Base-by-base conservation (phyloP, 495 filamentous ascomycete genomes). In the Schizothecium vesticola region DNA sequence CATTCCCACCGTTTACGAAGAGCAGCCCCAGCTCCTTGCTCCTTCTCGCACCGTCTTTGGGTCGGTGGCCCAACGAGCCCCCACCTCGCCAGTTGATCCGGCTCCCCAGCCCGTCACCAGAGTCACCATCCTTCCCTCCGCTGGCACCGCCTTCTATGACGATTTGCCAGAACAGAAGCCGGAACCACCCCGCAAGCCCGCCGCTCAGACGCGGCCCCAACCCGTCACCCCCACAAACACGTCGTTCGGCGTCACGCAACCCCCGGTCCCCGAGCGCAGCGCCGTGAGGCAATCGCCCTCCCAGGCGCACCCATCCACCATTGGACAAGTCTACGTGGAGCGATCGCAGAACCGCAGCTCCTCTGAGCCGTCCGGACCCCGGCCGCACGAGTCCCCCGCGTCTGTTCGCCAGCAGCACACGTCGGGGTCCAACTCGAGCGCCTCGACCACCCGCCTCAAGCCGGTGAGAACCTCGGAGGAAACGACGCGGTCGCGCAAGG, bases 401-500 rank as follows among this genome's bases (percentile, higher is more conserved):
- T 65, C 66, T 11, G 67, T 61, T 22, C 68, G 74, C 10, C 72
- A 70, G 56, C 76, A 73, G 23, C 77, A 78, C 36, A 72, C 76
- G 1, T 79, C 79, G 28, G 78, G 72, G 4, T 82, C 81, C 3
- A 77, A 79, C 9, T 77, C 82, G 21, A 79, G 80, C 24, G 73
- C 76, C 0, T 79, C 77, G 7, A 79, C 78, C 24, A 77, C 78
- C 21, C 81, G 83, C 62, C 73, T 83, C 51, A 85, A 82, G 71
- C 70, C 79, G 0, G 74, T 82, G 12, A 80, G 83, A 36, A 82
- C 80, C 22, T 86, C 84, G 6, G 83, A 86, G 59, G 85, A 86
- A 26, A 82, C 72, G 73, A 81, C 73, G 80, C 76, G 76, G 22
- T 73, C 73, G 28, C 79, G 75, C 19, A 74, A 77, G 22, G 81